Evolutionary conservation across 306 rosid species (phyloP).

Genomic region (Inga leiocalycina): DNA sequence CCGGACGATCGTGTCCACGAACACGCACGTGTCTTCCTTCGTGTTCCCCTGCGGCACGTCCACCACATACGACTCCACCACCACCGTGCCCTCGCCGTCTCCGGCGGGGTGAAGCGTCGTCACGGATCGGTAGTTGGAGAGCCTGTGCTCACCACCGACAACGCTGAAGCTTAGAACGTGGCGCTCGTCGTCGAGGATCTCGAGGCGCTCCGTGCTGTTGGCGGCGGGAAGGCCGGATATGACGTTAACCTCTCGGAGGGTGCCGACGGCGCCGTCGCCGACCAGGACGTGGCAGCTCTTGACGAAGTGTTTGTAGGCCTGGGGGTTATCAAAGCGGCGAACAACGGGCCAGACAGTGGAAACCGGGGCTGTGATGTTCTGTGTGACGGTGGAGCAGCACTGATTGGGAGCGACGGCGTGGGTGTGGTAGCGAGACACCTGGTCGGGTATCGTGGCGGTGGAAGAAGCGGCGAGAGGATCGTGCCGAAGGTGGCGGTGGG

Average conservation of each 20-base stretch:
- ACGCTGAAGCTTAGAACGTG: constrained; percentile 93
- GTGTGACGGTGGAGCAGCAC: constrained; percentile 85
- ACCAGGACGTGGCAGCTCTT: constrained; percentile 87
- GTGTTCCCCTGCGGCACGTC: constrained; percentile 95
- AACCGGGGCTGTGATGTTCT: constrained; percentile 81
- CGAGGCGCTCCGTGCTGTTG: constrained; percentile 86
- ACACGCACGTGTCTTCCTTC: constrained; percentile 76
- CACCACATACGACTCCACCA: constrained; percentile 91
- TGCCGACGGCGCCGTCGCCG: constrained; percentile 88
- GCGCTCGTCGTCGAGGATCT: constrained; percentile 86
- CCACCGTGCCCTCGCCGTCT: constrained; percentile 53
- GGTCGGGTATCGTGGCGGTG: constrained; percentile 44
- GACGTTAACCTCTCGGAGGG: constrained; percentile 80
- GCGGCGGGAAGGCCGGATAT: constrained; percentile 93
- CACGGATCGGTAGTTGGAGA: constrained; percentile 77
- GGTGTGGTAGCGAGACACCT: constrained; percentile 62
- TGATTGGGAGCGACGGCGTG: constrained; percentile 52
- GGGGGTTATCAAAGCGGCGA: constrained; percentile 94
- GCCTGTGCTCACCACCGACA: constrained; percentile 93
- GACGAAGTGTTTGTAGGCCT: constrained; percentile 89
- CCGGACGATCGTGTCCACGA: constrained; percentile 85
- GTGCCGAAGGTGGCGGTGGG: neutral
- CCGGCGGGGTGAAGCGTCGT: constrained; percentile 71
- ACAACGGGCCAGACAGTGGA: constrained; percentile 91
- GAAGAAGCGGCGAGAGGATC: neutral